Percentiles rank a stretch among this genome's conserved stretches.
phyloP scores from a whole-genome alignment of 2,329 filamentous ascomycete species.

The Aschersonia sp. region DNA sequence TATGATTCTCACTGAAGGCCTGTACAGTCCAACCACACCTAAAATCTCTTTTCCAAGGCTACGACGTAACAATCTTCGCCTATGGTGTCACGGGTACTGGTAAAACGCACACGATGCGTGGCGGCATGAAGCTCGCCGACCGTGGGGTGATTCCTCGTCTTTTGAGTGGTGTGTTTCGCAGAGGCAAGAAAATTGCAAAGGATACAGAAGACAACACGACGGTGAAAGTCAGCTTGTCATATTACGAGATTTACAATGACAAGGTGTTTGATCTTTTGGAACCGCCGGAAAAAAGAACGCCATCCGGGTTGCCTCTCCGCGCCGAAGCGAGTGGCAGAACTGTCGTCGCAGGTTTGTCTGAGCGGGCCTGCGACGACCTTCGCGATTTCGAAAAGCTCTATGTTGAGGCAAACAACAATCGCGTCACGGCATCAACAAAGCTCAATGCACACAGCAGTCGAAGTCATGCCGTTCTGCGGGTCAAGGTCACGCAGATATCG shows the following conservation, averaged over 20 bases:
- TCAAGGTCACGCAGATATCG: slow-evolving; percentile 70
- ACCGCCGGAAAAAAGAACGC: slow-evolving; percentile 70
- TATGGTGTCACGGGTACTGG: slow-evolving; percentile 89
- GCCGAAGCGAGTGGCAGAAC: slow-evolving; percentile 82
- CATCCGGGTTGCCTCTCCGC: slow-evolving; percentile 65
- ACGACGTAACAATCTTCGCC: slow-evolving; percentile 80
- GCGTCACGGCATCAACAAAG: slow-evolving; percentile 81
- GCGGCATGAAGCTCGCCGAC: slow-evolving; percentile 72
- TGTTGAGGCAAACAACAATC: slow-evolving; percentile 81
- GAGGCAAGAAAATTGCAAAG: slow-evolving; percentile 72
- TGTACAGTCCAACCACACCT: slow-evolving; percentile 66
- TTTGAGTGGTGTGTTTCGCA: slow-evolving; percentile 71
- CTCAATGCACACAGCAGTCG: slow-evolving; percentile 83
- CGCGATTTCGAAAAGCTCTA: slow-evolving; percentile 86
- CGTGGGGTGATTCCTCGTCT: slow-evolving; percentile 78
- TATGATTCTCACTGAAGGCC: no score
- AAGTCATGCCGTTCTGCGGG: slow-evolving; percentile 80
- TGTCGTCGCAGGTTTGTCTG: slow-evolving; percentile 71
- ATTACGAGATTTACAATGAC: slow-evolving; percentile 97
- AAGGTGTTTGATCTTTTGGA: slow-evolving; percentile 88
- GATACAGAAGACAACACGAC: slow-evolving; percentile 56
- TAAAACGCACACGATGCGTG: slow-evolving; percentile 93
- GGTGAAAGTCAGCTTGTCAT: slow-evolving; percentile 66
- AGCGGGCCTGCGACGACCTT: slow-evolving; percentile 66
- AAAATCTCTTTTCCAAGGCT: slow-evolving; percentile 81